Evolutionary conservation across 176 grass and related monocot species (phyloP).

Genomic region (Avena eriantha): DNA sequence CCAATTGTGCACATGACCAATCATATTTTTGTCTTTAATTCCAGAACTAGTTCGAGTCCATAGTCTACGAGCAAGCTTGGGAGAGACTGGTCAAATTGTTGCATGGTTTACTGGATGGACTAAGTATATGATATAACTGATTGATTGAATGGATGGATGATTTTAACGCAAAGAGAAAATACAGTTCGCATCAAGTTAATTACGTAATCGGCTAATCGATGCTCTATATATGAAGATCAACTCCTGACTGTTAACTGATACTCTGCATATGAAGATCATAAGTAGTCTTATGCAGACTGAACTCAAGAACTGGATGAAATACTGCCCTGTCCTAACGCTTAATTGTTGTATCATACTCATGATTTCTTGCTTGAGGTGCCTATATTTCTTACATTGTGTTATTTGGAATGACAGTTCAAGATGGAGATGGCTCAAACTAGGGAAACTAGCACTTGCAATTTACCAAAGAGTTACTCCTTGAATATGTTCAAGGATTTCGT

Average conservation of each 20-base stretch:
- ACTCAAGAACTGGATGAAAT: not conserved
- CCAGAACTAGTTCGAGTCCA: not conserved
- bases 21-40: not conserved
- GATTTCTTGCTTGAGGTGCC: not conserved
- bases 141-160: not conserved
- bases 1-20: not conserved
- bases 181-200: not conserved
- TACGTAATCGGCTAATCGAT: not conserved
- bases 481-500: constrained; percentile 99
- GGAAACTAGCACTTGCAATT: constrained; percentile 63
- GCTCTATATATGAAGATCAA: not conserved
- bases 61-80: not conserved
- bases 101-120: not conserved
- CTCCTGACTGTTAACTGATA: not conserved
- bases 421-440: constrained; percentile 89
- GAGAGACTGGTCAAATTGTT: not conserved
- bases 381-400: constrained; percentile 39
- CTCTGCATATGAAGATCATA: not conserved
- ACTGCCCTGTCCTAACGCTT: not conserved
- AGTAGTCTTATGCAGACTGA: not conserved
- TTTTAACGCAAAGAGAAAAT: constrained; percentile 9
- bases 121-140: not conserved
- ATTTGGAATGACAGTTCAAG: constrained; percentile 79
- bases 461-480: constrained; percentile 89
- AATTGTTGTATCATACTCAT: constrained; percentile 5